Base-by-base conservation (phyloP, 441 rosid species). In the Corymbia calophylla region DNA sequence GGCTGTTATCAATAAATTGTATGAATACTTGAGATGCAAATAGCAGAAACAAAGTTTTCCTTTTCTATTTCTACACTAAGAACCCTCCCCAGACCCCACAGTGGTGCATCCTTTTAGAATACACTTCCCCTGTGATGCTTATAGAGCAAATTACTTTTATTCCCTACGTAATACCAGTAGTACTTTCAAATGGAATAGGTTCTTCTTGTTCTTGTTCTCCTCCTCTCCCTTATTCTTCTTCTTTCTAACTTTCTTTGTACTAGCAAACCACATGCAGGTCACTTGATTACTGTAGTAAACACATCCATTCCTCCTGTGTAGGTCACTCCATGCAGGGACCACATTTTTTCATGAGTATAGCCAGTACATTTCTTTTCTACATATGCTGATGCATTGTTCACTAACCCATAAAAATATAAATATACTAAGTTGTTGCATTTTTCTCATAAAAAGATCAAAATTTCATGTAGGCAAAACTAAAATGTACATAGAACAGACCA, bases 1-100 rank as follows among this genome's bases (percentile, higher is more conserved):
- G 95, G 96, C 96, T 94, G 92, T 88, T 53, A 25, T 47, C 85
- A 25, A 39, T 56, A 87, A 47, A 87, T 58, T 56, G 48, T 32
- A 62, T 32, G 68, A 48, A 80, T 80, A 44, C 31, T 44, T 1
- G 1, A 80, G 85, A 47, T 5, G 10, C 53, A 47, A 44, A 80
- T 80, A 25, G 85, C 85, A 80, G 7, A 0, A 80, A 25, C 10
- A 47, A 73, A 39, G 84, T 21, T 73, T 73, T 44, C 51, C n/a
- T 39, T 73, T 73, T 39, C 85, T 80, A 44, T 47, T 44, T 44
- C 85, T 80, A 80, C 4, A 0, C 32, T 66, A 31, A 66, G 44
- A 66, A 66, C 23, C 44, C 77, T 31, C 0, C 44, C 77, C 6
- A 31, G 77, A 32, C 77, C 77, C 77, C 77, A 17, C 53, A 44